Base-by-base conservation (phyloP, 2,329 filamentous ascomycete species). In the Arthrobotrys sinensis region DNA sequence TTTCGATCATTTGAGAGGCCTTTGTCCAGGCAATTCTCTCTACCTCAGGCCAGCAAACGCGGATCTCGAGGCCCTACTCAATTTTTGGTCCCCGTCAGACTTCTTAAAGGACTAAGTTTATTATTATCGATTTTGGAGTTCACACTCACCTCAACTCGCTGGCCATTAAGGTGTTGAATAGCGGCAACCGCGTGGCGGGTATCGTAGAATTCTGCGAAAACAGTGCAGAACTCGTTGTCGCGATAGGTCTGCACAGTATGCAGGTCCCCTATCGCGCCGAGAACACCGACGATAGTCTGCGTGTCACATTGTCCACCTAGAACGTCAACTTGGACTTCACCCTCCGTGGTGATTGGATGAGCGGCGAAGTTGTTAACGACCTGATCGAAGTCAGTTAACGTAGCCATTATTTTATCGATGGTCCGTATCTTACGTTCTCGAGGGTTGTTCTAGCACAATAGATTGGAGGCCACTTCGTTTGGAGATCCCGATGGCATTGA, bases 121-220 rank as follows among this genome's bases (percentile, higher is more conserved):
- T 28, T 28, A 10, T 3, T 3, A 24, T 82, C 80, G n/a, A 86
- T 85, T 60, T 85, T 82, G 45, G 85, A 10, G 32, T 32, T 48
- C 11, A 73, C 77, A 73, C 77, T 76, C 81, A 82, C 81, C 19
- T 67, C 45, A 28, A 81, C 71, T 1, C 84, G 82, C 14, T 82
- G 65, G 10, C 85, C 84, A 53, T 86, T 85, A 52, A 86, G 85
- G 70, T 83, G 84, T 6, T 84, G 81, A 2, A 86, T 83, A 4
- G 86, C 86, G 3, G 81, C 81, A 14, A 85, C 53, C 8, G 87
- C 87, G 64, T 85, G 82, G 1, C 85, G 84, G 21, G 85, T 83
- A 76, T 90, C 88, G 65, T 86, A 86, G 72, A 87, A 90, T 80
- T 90, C 88, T 1, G 86, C 86, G 55, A 88, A 82, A 6, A 87